A percentile compares a stretch with the other conserved stretches of the same genome.
Evolutionary conservation across 2,329 filamentous ascomycete species (phyloP).

Genomic region (Botrytis cinerea): DNA sequence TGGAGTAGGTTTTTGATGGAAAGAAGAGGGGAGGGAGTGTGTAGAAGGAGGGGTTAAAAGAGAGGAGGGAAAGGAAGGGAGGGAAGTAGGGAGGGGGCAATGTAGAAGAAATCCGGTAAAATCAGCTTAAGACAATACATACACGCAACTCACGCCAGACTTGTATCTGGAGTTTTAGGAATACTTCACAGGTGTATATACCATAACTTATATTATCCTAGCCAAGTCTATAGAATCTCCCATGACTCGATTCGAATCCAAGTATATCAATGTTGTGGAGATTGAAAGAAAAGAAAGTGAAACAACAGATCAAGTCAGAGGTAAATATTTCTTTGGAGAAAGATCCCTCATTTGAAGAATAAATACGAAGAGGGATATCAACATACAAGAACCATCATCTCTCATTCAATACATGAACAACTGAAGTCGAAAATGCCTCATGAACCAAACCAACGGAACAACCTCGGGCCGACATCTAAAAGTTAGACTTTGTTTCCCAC

Average conservation of each 20-base stretch:
- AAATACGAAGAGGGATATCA: background rate
- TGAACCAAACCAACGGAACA: background rate
- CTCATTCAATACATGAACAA: background rate
- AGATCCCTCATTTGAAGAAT: fast-evolving
- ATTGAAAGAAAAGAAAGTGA: background rate
- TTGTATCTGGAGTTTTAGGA: background rate
- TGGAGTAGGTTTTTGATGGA: too few species aligned
- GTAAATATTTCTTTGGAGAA: background rate
- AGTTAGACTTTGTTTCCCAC: background rate
- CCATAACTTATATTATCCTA: background rate
- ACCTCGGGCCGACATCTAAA: background rate
- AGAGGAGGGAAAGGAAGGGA: too few species aligned
- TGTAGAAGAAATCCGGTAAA: background rate
- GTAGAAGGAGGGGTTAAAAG: too few species aligned
- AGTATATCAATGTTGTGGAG: background rate
- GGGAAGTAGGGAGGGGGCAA: too few species aligned
- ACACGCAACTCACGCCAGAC: background rate
- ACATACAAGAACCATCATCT: background rate
- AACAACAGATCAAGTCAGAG: background rate
- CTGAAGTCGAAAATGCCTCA: background rate
- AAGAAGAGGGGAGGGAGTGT: too few species aligned
- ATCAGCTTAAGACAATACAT: background rate
- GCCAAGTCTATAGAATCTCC: background rate
- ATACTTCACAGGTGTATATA: background rate
- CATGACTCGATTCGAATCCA: background rate